Evolutionary conservation across 2,329 filamentous ascomycete species (phyloP), one percentile per base, ranked within the genome.

Genomic region (Phaeosphaeriaceae sp.): DNA sequence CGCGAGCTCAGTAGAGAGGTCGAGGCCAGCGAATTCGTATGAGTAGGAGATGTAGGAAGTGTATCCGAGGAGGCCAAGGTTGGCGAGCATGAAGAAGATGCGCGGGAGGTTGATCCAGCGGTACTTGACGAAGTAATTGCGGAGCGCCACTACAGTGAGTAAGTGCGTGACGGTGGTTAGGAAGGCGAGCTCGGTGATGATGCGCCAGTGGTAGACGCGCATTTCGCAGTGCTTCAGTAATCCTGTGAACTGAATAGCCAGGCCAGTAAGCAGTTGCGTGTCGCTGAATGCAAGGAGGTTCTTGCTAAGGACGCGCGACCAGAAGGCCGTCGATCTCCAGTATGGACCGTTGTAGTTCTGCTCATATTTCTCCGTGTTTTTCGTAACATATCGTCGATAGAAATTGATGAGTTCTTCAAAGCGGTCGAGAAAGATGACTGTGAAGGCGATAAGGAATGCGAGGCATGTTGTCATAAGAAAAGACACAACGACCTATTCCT

Each of bases 111-210:
- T 73, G 51, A 73, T 71, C 72, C 72, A 75, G 22, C 57, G 61
- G 51, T 75, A 64, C 22, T 68, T 66, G 7, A 75, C 72, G 45
- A 75, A 75, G 55, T 73, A 75, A 36, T 75, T 62, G 3, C 71
- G 59, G 1, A 75, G 61, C 0, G 67, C 62, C 15, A 75, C 63
- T 2, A 75, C 63, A 1, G 70, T 65, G 2, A 75, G 58, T 0
- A 75, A 62, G 47, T 75, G 72, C 6, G 71, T 73, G 7, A 75
- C 65, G 0, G 72, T 73, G 0, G 72, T 75, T 2, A 75, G 60
- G 25, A 75, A 74, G 0, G 69, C 71, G 13, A 74, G 65, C 21
- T 75, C 70, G 1, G 60, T 63, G 2, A 73, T 68, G 52, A 75
- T 65, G 4, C 61, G 55, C 58, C 72, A 75, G 51, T 75, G 72